Evolutionary conservation across 2,329 filamentous ascomycete species (phyloP), one percentile per base, ranked within the genome.

Genomic region (Tolypocladium paradoxum): DNA sequence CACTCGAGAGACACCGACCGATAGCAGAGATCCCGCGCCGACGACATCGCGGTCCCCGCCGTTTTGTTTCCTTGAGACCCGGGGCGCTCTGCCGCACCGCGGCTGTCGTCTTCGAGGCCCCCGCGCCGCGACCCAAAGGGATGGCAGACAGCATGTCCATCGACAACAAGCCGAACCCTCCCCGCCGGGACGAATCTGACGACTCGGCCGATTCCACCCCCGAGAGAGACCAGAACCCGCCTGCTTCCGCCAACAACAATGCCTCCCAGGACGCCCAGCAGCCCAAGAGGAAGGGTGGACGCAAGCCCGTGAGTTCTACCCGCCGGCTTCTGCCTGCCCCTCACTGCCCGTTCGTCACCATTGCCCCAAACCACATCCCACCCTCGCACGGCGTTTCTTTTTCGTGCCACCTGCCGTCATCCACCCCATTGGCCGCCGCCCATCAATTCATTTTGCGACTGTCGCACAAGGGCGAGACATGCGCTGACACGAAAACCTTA

Each of bases 261-360:
- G 65, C 63, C 57, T 65, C 70, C 31, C 77, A 77, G 59, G 79
- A 83, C 63, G 70, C 68, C 60, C 79, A 81, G 65, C 81, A 83
- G 57, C 90, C 91, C 67, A 99, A 99, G 78, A 84, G 93, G 66
- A 99, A 99, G 77, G 93, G 93, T 65, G 93, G 93, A 57, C 85
- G 93, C 66, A 99, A 97, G 76, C 93, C 93, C 66, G 93, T 97
- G 84, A 70, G 79, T 96, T 48, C 34, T 48, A 33, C 35, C 27
- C 35, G 29, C 35, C 47, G 16, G 33, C 36, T 49, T 45, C 40
- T 38, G 14, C 22, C 38, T 54, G 35, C 47, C 53, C 51, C 45
- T 45, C 52, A 35, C 49, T 14, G 24, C 33, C 29, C 33, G 35
- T 36, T 40, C 37, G 22, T 43, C n/a, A 18, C 38, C 34, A 8